Percentiles rank a stretch among this genome's conserved stretches.
phyloP scores from a whole-genome alignment of 768 basidiomycete genomes.

The Tulasnella sp. region DNA sequence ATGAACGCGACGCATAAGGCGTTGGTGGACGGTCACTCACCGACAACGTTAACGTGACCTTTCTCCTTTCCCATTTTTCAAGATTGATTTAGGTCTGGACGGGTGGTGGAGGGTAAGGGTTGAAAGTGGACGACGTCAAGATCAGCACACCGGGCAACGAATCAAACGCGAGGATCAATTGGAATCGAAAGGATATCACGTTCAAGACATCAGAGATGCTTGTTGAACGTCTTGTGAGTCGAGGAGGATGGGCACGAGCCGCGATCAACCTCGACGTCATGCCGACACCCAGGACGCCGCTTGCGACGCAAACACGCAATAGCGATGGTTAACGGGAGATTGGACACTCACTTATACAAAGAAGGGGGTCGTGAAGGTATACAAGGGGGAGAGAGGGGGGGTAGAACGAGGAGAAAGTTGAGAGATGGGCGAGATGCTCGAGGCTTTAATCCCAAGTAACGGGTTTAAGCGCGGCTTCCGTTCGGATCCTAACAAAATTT shows the following conservation, averaged over 20 bases:
- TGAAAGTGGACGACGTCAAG: constrained; percentile 3
- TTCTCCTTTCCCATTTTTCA: constrained; percentile 93
- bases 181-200: background rate
- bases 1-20: constrained; percentile 29
- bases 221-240: background rate
- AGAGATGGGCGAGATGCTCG: constrained; percentile 9
- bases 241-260: background rate
- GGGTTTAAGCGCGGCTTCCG: constrained; percentile 17
- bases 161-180: background rate
- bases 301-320: background rate
- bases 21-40: constrained; percentile 44
- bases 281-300: background rate
- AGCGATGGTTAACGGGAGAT: background rate
- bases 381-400: constrained; percentile 16
- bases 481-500: background rate
- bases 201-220: background rate
- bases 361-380: constrained; percentile 20
- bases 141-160: background rate
- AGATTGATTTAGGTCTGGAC: constrained; percentile 18
- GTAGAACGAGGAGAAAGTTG: background rate
- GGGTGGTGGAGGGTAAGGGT: background rate
- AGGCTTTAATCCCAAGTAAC: constrained; percentile 17
- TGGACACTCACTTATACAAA: constrained; percentile 4
- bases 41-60: constrained; percentile 95
- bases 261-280: background rate